phyloP scores from a whole-genome alignment of 2,329 filamentous ascomycete species.

The Cladosporium sp. region DNA sequence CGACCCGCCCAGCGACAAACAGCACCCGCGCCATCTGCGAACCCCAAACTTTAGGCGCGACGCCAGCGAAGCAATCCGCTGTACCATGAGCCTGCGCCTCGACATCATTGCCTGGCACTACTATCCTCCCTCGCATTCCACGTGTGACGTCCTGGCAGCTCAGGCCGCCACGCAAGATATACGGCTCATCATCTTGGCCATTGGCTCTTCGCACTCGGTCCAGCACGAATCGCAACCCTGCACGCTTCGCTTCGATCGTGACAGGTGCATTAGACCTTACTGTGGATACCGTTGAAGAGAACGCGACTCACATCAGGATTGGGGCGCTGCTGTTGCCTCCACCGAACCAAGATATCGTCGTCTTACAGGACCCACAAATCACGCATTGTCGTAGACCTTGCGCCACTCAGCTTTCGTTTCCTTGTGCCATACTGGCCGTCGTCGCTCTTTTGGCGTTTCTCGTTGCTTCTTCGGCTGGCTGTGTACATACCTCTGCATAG shows the following conservation, averaged over 20 bases:
- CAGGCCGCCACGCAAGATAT: constrained; percentile 9
- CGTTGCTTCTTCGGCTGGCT: background rate
- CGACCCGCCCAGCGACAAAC: background rate
- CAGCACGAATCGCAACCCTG: constrained; percentile 1
- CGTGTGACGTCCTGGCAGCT: background rate
- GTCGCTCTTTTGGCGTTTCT: background rate
- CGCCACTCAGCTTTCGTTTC: background rate
- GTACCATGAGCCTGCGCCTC: constrained; percentile 5
- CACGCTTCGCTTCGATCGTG: background rate
- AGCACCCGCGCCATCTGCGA: background rate
- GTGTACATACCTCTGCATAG: constrained; percentile 7
- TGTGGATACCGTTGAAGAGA: constrained; percentile 5
- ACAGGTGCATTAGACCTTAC: background rate
- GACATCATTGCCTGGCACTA: constrained; percentile 7
- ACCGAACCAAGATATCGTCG: background rate
- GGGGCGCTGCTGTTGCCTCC: background rate
- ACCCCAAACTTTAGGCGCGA: constrained; percentile 2
- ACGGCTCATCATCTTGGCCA: background rate
- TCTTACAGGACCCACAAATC: background rate
- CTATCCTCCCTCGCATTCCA: background rate
- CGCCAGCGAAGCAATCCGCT: constrained; percentile 11
- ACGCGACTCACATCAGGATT: constrained; percentile 8
- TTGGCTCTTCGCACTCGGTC: background rate
- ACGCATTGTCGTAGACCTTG: background rate
- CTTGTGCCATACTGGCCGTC: background rate